Conservation (phyloP, 371 early-diverging fungal species). For the Astathelohania contejeani region DNA sequence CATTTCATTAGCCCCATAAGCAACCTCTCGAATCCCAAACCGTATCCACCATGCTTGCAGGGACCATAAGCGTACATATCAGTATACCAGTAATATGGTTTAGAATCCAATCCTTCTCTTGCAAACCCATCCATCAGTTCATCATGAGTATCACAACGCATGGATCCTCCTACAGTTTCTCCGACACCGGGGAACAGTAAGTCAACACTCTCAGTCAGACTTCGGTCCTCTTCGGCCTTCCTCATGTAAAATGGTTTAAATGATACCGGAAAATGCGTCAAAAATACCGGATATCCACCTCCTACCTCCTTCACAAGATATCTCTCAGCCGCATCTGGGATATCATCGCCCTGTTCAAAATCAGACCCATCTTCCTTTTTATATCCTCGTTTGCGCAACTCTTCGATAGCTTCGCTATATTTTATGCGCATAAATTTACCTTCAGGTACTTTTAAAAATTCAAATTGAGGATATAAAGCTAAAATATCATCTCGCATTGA, state of each 20-base stretch:
- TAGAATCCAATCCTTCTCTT: slow-evolving; percentile 81
- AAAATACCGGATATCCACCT: slow-evolving; percentile 69
- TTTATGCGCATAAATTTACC: slow-evolving; percentile 81
- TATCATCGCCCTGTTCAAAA: slow-evolving; percentile 92
- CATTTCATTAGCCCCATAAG: slow-evolving; percentile 86
- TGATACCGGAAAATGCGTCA: slow-evolving; percentile 85
- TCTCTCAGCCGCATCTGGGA: slow-evolving; percentile 94
- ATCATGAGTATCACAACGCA: slow-evolving; percentile 78
- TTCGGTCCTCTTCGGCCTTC: slow-evolving; percentile 60
- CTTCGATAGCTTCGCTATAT: slow-evolving; percentile 85
- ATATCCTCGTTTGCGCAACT: slow-evolving; percentile 72
- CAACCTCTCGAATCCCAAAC: slow-evolving; percentile 94
- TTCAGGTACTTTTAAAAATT: slow-evolving; percentile 55
- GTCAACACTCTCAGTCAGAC: slow-evolving; percentile 86
- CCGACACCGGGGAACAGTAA: slow-evolving; percentile 95
- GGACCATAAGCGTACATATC: slow-evolving; percentile 96
- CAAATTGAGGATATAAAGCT: slow-evolving; percentile 77
- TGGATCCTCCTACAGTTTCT: slow-evolving; percentile 97
- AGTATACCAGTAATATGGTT: slow-evolving; percentile 94
- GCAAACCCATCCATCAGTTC: slow-evolving; percentile 78
- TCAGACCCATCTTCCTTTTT: slow-evolving; percentile 69
- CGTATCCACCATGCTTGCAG: slow-evolving; percentile 92
- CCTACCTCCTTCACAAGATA: slow-evolving; percentile 84
- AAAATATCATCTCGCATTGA: slow-evolving; percentile 60
- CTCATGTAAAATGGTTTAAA: slow-evolving; percentile 99